Conservation (phyloP, 2,329 filamentous ascomycete genomes). For the Alternaria viburni region DNA sequence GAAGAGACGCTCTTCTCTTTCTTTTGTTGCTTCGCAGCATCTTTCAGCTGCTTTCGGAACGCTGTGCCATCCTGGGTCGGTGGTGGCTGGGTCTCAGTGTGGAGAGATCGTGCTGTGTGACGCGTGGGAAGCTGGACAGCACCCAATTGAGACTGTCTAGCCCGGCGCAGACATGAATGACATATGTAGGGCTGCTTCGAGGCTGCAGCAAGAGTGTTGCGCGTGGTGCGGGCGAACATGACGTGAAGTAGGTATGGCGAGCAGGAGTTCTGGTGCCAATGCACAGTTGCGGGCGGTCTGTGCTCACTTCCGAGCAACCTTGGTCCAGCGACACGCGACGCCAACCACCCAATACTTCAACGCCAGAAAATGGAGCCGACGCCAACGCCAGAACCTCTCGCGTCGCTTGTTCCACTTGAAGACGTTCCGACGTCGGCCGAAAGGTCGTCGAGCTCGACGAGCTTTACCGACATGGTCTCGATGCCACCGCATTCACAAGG, state of each 20-base stretch:
- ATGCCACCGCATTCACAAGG: not conserved
- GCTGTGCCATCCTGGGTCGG: slow-evolving; percentile 35
- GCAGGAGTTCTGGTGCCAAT: slow-evolving; percentile 17
- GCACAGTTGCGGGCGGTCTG: slow-evolving; percentile 30
- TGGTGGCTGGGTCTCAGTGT: slow-evolving; percentile 25
- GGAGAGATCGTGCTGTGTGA: slow-evolving; percentile 24
- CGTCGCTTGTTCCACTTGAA: not conserved
- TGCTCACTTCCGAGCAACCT: slow-evolving; percentile 32
- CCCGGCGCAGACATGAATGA: slow-evolving; percentile 33
- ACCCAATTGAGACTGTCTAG: slow-evolving; percentile 25
- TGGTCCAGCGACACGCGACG: slow-evolving; percentile 2
- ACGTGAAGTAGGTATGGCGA: slow-evolving; percentile 28
- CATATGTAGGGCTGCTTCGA: slow-evolving; percentile 39
- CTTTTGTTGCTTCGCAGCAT: slow-evolving; percentile 45
- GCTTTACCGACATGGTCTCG: not conserved
- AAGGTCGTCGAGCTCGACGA: not conserved
- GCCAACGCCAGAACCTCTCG: slow-evolving; percentile 6
- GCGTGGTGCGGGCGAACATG: slow-evolving; percentile 37
- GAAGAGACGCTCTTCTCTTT: slow-evolving; percentile 22
- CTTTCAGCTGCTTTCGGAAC: slow-evolving; percentile 48
- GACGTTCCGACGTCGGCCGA: not conserved
- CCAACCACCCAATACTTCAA: slow-evolving; percentile 1
- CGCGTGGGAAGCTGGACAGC: not conserved
- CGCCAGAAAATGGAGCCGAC: not conserved
- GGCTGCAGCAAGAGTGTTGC: slow-evolving; percentile 24